Evolutionary conservation across 2,329 filamentous ascomycete genomes (phyloP), one percentile per base, ranked within the genome.

Genomic region (Fusarium hainanense): DNA sequence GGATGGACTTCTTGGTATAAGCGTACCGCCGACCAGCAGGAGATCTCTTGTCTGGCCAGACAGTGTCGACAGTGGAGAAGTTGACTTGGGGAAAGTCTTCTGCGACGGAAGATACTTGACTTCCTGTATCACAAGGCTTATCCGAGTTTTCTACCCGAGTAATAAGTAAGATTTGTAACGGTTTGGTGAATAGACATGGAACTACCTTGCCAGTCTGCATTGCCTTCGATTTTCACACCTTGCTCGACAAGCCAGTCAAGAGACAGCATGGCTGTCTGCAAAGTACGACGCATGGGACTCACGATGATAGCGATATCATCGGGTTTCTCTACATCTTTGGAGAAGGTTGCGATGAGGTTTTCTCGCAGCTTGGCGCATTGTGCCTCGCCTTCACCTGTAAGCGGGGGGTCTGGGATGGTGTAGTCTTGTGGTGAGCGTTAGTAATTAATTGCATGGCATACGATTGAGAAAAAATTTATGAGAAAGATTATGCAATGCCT

Each of bases 121-220:
- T 85, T 59, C 90, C 90, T 0, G 85, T 87, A 71, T 92, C 90
- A 77, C 90, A 92, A 8, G 87, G 86, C 67, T 87, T 80, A 28
- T 76, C 75, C 5, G 85, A 85, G 70, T 84, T 88, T 78, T 88
- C 86, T 87, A 27, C 4, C 4, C 2, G 16, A 9, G 4, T 3
- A 28, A 30, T 27, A 3, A 46, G 63, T 54, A 16, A 54, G 43
- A 52, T 14, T 27, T 21, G 34, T 44, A 43, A 13, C 11, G 20
- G 21, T 8, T 28, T 41, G 25, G 25, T 16, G 2, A 8, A 4
- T 9, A 23, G 4, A n/a, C 13, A 18, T 18, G 16, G 25, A 18
- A 74, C 58, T 76, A 89, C 87, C 87, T 82, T 92, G 90, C 90
- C 90, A 92, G 57, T 84, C 83, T 6, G 90, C 88, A 72, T 88